A percentile compares a stretch with the other conserved stretches of the same genome.
Evolutionary conservation across 805 yeast species (phyloP).

Genomic region (Candida railenensis): DNA sequence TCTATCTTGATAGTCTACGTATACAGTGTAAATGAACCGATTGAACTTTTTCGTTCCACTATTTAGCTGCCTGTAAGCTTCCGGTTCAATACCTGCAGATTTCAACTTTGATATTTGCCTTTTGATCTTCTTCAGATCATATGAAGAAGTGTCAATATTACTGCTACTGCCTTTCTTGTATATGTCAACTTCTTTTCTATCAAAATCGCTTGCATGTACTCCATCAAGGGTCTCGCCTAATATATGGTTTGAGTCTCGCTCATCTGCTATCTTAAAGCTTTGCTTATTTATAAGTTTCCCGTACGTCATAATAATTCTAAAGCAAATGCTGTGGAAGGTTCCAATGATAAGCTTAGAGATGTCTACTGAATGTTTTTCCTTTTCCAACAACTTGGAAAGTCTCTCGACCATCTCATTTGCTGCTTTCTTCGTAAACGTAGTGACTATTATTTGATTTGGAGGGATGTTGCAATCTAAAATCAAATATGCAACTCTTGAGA

Average conservation of each 20-base stretch:
- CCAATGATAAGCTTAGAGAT: slow-evolving; percentile 63
- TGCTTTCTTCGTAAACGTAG: slow-evolving; percentile 93
- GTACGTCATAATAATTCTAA: slow-evolving; percentile 52
- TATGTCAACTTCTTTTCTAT: slow-evolving; percentile 3
- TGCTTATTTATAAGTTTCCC: slow-evolving; percentile 50
- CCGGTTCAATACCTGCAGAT: slow-evolving; percentile 48
- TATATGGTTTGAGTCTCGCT: slow-evolving; percentile 53
- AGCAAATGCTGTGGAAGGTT: slow-evolving; percentile 86
- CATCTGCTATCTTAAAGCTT: slow-evolving; percentile 59
- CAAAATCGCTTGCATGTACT: slow-evolving; percentile 4
- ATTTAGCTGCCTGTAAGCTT: slow-evolving; percentile 25
- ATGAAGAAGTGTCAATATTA: slow-evolving; percentile 19
- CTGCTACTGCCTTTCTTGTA: slow-evolving; percentile 9
- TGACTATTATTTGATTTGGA: slow-evolving; percentile 71
- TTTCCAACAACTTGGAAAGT: slow-evolving; percentile 27
- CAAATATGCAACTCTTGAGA: slow-evolving; percentile 74
- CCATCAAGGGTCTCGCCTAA: slow-evolving; percentile 40
- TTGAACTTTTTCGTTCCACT: slow-evolving; percentile 8
- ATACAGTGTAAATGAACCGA: slow-evolving; percentile 32
- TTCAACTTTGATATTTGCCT: slow-evolving; percentile 56
- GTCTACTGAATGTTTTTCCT: slow-evolving; percentile 20
- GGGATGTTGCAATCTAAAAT: slow-evolving; percentile 48
- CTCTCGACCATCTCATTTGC: slow-evolving; percentile 81
- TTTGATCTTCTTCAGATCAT: slow-evolving; percentile 40
- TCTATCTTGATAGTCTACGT: slow-evolving; percentile 50